These are phyloP conservation scores for Blastosporella zonata DNA, from an alignment of 1,284 basidiomycete species.

Conservation along the genomic window DNA sequence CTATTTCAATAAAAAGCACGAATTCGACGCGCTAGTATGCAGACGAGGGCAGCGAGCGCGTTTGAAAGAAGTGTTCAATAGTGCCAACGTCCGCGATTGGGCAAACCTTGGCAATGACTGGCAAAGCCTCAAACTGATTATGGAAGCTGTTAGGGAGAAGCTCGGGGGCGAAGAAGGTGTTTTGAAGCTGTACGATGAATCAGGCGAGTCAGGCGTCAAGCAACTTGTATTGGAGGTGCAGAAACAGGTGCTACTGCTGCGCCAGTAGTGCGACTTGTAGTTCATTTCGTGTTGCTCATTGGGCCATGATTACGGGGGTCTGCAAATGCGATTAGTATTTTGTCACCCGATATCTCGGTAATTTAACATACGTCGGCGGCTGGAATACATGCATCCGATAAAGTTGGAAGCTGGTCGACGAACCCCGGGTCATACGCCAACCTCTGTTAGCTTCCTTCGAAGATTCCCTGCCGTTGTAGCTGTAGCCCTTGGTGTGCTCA, in stretches of 20 bases:
- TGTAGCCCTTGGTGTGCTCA: no score
- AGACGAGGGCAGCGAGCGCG: constrained; percentile 31
- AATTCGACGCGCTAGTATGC: constrained; percentile 39
- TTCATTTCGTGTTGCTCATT: no score
- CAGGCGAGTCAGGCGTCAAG: constrained; percentile 21
- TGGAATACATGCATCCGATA: no score
- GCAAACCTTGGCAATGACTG: constrained; percentile 44
- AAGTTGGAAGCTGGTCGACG: no score
- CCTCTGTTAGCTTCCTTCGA: no score
- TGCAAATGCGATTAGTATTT: no score
- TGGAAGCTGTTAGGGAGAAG: constrained; percentile 43
- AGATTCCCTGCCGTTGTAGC: no score
- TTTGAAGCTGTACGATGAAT: constrained; percentile 28
- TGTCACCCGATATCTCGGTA: no score
- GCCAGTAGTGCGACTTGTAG: neutral
- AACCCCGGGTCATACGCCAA: no score
- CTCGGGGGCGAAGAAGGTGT: constrained; percentile 37
- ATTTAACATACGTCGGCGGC: no score
- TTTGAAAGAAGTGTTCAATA: constrained; percentile 48
- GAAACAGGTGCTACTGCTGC: neutral
- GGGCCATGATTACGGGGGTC: no score
- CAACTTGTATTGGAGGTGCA: neutral
- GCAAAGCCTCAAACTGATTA: constrained; percentile 45
- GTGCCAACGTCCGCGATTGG: constrained; percentile 52
- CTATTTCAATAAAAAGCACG: constrained; percentile 51